Evolutionary conservation across 2,329 filamentous ascomycete species (phyloP).

Genomic region (Trichoderma sp.): DNA sequence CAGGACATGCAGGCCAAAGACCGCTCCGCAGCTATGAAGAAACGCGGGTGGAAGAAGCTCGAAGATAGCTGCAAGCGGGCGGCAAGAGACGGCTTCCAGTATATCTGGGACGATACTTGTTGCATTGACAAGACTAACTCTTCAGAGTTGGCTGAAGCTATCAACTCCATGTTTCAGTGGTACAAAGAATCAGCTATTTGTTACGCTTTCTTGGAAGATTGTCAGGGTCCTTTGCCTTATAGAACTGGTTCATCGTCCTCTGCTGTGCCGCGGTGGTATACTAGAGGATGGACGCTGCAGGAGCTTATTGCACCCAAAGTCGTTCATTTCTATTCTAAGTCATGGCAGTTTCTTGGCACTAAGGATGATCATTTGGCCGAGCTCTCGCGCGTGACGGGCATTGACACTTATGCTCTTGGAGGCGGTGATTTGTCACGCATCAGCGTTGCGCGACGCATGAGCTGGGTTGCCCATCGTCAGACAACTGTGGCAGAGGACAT

Average conservation of each 20-base stretch:
- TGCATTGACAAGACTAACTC: constrained; percentile 34
- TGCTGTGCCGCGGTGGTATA: constrained; percentile 27
- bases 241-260: not conserved
- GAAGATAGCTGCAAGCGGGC: constrained; percentile 26
- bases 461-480: constrained; percentile 23
- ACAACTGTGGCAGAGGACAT: constrained; percentile 24
- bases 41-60: constrained; percentile 27
- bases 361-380: not conserved
- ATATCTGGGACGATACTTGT: constrained; percentile 34
- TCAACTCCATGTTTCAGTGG: not conserved
- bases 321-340: not conserved
- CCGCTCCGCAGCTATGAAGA: constrained; percentile 10
- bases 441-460: constrained; percentile 14
- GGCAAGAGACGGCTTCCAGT: constrained; percentile 26
- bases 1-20: constrained; percentile 27
- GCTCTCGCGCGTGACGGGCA: not conserved
- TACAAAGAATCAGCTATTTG: not conserved
- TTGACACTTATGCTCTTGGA: not conserved
- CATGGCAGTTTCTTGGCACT: not conserved
- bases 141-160: constrained; percentile 26
- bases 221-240: constrained; percentile 26
- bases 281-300: constrained; percentile 59
- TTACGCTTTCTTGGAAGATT: not conserved
- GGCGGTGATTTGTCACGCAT: not conserved
- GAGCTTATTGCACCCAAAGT: constrained; percentile 38